Base-by-base conservation (phyloP, 257 asterid species). In the Fraxinus excelsior region DNA sequence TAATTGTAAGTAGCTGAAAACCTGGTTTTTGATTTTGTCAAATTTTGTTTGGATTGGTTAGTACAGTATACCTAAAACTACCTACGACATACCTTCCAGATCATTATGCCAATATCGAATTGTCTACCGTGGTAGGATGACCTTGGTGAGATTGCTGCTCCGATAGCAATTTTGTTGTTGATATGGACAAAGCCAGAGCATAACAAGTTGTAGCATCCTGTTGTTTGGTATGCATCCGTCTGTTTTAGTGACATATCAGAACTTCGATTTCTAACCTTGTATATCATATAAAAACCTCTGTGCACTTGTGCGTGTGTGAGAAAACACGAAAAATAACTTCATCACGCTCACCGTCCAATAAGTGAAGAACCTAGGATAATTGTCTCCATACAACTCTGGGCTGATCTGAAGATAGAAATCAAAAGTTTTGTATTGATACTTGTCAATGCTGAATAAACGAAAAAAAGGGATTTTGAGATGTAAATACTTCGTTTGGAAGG, bases 151-250 rank as follows among this genome's bases (percentile, higher is more conserved):
- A 94, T 94, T 6, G 97, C 97, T 70, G 98, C 98, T 58, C 98
- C 97, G n/a, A 94, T 92, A 0, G 98, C 97, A 10, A 94, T 94
- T 74, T 86, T 92, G 75, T 85, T 91, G 82, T 94, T 94, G 9
- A 91, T 94, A 81, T 94, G 98, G 51, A 92, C 92, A 44, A 92
- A 92, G 1, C 98, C 98, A 7, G 98, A 92, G 82, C 97, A 94
- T 10, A 94, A 72, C 74, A 94, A 84, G 82, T 94, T 94, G 89
- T 92, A 94, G 88, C 98, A 94, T 76, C 97, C 97, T 8, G 97
- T 94, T n/a, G 97, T 91, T 90, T 92, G 96, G 80, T 94, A 94
- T 60, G 97, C 98, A 87, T 94, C 98, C 2, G 91, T 90, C 98
- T 94, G 90, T 75, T 9, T 14, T 32, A 72, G 70, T 31, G 3